Base-by-base conservation (phyloP, 1,139 yeast species). In the Blastobotrys arbuscula region DNA sequence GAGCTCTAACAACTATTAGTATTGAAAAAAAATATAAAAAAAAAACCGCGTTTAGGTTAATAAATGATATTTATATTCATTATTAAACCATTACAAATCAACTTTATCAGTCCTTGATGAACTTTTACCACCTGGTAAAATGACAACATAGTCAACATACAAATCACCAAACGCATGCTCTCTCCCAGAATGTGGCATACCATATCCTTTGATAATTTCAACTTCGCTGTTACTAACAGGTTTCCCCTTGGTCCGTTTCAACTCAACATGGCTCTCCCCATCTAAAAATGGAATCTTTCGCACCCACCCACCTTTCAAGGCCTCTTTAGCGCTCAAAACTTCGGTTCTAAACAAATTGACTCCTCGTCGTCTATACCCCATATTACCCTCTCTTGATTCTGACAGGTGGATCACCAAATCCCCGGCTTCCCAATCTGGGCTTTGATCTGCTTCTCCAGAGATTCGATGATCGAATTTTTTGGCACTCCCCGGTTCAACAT, bases 311-410 rank as follows among this genome's bases (percentile, higher is more conserved):
- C 98, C 98, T 5, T 63, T 45, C 7, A 79, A 49, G 0, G 97
- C 86, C 64, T 92, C 97, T 50, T 75, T 73, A 47, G 82, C 72
- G 1, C 84, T 78, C 43, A 92, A 64, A 1, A 79, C 82, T 64
- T 92, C 97, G 0, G 89, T 85, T 54, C 98, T 73, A 70, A 84
- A 90, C 55, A 92, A 70, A 61, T 85, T 73, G 55, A 74, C 65
- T 24, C 85, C 85, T 51, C 88, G 76, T 58, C 98, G 77, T 64
- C 96, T 77, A 70, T 84, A 92, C 2, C 98, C 98, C 78, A 88
- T 68, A 24, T 69, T 73, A 30, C 72, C 71, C 12, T 58, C 58
- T 16, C 55, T 52, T 16, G 73, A 65, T 50, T 74, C 77, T 42
- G 65, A 64, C 40, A 88, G 64, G 39, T 72, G 74, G 19, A 89